Percentiles rank a stretch among this genome's conserved stretches.
Conservation (phyloP, 169 alveolate species). For the Babesia divergens region DNA sequence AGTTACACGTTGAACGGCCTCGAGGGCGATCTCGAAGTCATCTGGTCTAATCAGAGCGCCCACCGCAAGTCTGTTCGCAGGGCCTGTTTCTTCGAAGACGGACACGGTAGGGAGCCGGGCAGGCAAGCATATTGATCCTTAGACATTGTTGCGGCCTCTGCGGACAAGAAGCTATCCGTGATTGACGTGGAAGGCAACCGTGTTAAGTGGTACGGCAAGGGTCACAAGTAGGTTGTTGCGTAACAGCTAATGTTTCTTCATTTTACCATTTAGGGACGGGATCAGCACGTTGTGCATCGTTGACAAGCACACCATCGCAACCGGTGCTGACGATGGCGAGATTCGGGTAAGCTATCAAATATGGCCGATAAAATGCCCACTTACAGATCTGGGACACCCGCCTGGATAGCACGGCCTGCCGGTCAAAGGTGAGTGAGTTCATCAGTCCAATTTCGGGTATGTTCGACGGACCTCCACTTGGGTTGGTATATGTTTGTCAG, state of each 20-base stretch:
- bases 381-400: slow-evolving; percentile 51
- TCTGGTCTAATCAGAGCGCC: slow-evolving; percentile 22
- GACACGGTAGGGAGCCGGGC: slow-evolving; percentile 18
- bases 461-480: background rate
- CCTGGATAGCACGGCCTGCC: slow-evolving; percentile 7
- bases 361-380: background rate
- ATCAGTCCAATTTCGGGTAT: slow-evolving; percentile 26
- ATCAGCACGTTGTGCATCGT: slow-evolving; percentile 28
- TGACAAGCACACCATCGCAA: slow-evolving; percentile 28
- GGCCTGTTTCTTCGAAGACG: slow-evolving; percentile 22
- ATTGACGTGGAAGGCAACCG: slow-evolving; percentile 25
- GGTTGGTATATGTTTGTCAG: background rate
- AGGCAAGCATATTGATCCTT: background rate
- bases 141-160: slow-evolving; percentile 44
- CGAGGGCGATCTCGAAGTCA: background rate
- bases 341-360: slow-evolving; percentile 22
- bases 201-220: slow-evolving; percentile 48
- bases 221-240: slow-evolving; percentile 37
- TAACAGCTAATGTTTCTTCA: background rate
- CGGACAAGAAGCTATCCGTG: slow-evolving; percentile 47
- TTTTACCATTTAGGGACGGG: slow-evolving; percentile 14
- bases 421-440: slow-evolving; percentile 23
- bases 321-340: slow-evolving; percentile 63
- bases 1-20: slow-evolving; percentile 1
- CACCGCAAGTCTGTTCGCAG: slow-evolving; percentile 45